Conservation (phyloP, 257 asterid species). For the Solanum acaule region DNA sequence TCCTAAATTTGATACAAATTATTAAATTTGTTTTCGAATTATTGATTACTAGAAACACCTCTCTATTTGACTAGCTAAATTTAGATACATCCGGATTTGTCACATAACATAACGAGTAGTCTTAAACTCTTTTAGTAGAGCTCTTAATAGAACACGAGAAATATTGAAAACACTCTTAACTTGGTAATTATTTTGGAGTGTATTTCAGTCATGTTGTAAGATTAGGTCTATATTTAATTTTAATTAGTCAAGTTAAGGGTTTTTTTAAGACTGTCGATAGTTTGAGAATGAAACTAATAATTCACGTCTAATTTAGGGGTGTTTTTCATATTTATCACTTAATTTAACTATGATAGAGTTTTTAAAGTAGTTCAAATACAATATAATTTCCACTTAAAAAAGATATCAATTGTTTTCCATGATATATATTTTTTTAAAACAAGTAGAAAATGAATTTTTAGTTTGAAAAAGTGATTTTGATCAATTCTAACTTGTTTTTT, state of each 20-base stretch:
- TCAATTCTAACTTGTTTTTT: background rate
- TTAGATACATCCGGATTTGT: no score
- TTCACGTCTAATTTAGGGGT: rapidly evolving
- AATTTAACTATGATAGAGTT: background rate
- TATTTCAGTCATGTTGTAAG: rapidly evolving
- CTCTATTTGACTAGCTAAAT: no score
- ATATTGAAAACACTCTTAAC: no score
- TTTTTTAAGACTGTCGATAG: no score
- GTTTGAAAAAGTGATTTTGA: background rate
- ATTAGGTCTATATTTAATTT: no score
- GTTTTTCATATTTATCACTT: no score
- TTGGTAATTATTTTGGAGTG: rapidly evolving
- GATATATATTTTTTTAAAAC: background rate
- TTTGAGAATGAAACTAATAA: no score
- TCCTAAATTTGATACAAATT: no score
- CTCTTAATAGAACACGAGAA: no score
- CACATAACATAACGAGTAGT: rapidly evolving
- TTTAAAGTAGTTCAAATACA: background rate
- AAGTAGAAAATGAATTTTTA: background rate
- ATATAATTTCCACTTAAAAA: background rate
- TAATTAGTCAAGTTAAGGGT: background rate
- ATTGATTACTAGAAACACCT: no score
- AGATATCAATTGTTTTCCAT: background rate
- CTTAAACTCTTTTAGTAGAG: background rate
- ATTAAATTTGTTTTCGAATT: no score